Percentiles rank a stretch among this genome's conserved stretches.
phyloP scores from a whole-genome alignment of 2,329 filamentous ascomycete genomes.

The Fusarium sp. region DNA sequence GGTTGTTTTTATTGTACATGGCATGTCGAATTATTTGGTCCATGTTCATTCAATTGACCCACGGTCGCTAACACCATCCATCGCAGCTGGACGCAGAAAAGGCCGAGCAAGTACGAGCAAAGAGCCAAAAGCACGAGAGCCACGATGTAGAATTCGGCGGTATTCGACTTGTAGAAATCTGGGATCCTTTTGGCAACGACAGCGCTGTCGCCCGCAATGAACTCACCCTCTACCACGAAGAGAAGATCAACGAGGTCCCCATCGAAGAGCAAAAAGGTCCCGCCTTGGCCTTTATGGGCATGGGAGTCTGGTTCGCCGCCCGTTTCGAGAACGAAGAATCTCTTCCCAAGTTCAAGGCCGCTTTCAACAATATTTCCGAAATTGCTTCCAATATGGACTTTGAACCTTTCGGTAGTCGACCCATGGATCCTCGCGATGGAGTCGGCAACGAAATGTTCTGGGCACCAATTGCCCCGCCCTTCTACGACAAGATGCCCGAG shows the following conservation, averaged over 20 bases:
- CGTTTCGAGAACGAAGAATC: conserved; percentile 35
- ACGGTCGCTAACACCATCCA: conserved; percentile 4
- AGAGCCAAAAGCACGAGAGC: conserved; percentile 35
- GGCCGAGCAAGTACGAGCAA: conserved; percentile 21
- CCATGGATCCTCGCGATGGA: conserved; percentile 46
- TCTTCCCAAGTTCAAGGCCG: conserved; percentile 26
- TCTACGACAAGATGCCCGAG: conserved; percentile 35
- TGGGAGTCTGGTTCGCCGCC: conserved; percentile 46
- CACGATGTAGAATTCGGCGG: conserved; percentile 38
- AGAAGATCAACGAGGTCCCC: conserved; percentile 24
- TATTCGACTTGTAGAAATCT: conserved; percentile 59
- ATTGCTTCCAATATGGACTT: conserved; percentile 33
- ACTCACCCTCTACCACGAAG: conserved; percentile 38
- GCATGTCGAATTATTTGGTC: background rate
- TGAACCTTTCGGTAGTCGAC: conserved; percentile 32
- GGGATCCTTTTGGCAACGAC: conserved; percentile 66
- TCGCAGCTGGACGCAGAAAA: conserved; percentile 39
- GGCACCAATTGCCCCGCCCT: conserved; percentile 43
- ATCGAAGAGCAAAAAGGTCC: conserved; percentile 40
- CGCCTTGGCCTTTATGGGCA: conserved; percentile 41
- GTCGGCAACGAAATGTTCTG: conserved; percentile 48
- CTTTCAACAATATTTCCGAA: conserved; percentile 38
- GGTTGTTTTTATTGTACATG: background rate
- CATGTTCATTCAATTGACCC: background rate
- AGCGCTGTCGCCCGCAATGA: conserved; percentile 32